These are phyloP conservation scores for Phialophora verrucosa DNA, from an alignment of 2,329 filamentous ascomycete species.

Conservation along the genomic window DNA sequence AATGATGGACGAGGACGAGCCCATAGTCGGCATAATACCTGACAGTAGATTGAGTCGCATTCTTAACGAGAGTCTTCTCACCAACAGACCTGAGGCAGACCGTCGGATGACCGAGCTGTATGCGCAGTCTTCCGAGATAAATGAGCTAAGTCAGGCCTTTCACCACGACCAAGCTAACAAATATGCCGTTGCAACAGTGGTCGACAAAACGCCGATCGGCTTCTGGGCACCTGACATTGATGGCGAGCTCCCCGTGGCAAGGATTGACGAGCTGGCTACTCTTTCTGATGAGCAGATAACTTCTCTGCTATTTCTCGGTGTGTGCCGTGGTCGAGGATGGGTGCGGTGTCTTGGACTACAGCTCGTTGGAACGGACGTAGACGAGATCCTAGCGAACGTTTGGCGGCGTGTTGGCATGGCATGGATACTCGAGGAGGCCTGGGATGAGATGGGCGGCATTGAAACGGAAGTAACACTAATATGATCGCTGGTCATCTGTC, in stretches of 20 bases:
- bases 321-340: not conserved
- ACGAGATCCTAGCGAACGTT: not conserved
- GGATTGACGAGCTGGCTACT: not conserved
- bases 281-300: not conserved
- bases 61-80: not conserved
- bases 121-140: not conserved
- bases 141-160: not conserved
- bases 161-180: not conserved
- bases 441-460: not conserved
- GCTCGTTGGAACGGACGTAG: not conserved
- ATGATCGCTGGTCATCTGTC: not conserved
- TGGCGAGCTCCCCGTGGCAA: not conserved
- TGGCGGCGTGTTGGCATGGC: not conserved
- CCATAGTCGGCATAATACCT: not conserved
- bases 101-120: not conserved
- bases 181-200: not conserved
- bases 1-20: not conserved
- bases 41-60: not conserved
- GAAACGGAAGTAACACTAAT: not conserved
- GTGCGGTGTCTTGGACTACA: not conserved
- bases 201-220: not conserved
- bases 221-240: not conserved
- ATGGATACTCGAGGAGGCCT: not conserved
- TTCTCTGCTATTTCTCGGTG: not conserved
- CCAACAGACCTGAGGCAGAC: not conserved